phyloP scores from a whole-genome alignment of 306 rosid genomes.

The Casuarina glauca region DNA sequence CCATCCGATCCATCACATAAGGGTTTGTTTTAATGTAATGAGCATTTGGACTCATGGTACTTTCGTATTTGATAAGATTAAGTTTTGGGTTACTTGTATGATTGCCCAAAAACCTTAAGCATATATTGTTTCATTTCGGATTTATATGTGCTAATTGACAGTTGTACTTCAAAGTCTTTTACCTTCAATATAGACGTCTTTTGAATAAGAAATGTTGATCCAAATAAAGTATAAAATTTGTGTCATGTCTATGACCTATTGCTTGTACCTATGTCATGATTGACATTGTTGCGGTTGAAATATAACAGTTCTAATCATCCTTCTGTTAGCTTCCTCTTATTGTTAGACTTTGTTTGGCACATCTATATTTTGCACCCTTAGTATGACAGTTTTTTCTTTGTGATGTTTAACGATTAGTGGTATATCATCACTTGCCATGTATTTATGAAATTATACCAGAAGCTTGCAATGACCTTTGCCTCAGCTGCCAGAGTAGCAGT shows the following conservation, averaged over 20 bases:
- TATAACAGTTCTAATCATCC: too few relatives aligned
- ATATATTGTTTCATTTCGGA: not conserved
- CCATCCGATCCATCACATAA: not conserved
- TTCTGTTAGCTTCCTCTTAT: too few relatives aligned
- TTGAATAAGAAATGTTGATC: too few relatives aligned
- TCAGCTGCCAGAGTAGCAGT: not conserved
- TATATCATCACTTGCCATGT: not conserved
- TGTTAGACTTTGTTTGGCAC: too few relatives aligned
- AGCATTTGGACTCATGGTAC: not conserved
- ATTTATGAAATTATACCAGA: not conserved
- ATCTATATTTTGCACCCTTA: too few relatives aligned
- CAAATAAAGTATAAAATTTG: too few relatives aligned
- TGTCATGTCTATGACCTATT: too few relatives aligned
- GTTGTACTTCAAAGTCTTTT: not conserved
- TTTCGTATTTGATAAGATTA: constrained; percentile 4
- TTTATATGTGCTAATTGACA: not conserved
- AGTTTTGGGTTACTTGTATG: not conserved
- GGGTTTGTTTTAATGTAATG: not conserved
- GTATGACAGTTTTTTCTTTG: too few relatives aligned
- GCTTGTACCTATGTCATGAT: too few relatives aligned
- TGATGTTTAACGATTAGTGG: not conserved
- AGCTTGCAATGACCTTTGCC: not conserved
- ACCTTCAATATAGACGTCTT: too few relatives aligned
- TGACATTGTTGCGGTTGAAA: too few relatives aligned
- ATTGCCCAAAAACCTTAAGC: not conserved